Percentiles rank a stretch among this genome's conserved stretches.
These are phyloP conservation scores for Russula abietina DNA, from an alignment of 768 basidiomycete genomes.

Conservation along the genomic window DNA sequence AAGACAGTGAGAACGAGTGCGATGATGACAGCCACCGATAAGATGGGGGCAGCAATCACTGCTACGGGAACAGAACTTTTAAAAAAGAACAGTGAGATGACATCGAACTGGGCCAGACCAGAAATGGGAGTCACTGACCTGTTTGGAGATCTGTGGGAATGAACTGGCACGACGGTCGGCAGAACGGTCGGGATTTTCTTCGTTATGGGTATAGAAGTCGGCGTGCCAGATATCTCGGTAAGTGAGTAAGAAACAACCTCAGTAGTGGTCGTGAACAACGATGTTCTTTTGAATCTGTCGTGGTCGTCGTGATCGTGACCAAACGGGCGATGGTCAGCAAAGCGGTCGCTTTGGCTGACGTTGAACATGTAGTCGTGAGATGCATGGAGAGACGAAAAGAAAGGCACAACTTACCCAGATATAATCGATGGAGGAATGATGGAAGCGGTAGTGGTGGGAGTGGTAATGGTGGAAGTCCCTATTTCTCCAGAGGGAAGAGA, in stretches of 20 bases:
- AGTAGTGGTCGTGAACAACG: background rate
- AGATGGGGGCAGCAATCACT: slow-evolving; percentile 4
- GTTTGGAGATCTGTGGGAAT: background rate
- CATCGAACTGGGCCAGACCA: background rate
- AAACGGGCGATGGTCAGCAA: too few relatives aligned
- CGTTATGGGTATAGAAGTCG: background rate
- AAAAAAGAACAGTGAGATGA: background rate
- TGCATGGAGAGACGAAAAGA: background rate
- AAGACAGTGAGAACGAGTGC: background rate
- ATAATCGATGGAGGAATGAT: background rate
- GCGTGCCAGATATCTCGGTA: background rate
- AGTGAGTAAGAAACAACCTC: background rate
- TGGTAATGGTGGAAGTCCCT: background rate
- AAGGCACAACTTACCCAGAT: background rate
- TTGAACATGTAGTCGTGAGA: background rate
- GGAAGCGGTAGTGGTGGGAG: background rate
- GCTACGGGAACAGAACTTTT: slow-evolving; percentile 7
- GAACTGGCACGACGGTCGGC: background rate
- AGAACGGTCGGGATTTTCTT: background rate
- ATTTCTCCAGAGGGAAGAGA: background rate
- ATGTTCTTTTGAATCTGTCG: background rate
- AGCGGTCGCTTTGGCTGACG: background rate
- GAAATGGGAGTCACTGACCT: background rate
- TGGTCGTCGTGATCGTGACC: background rate
- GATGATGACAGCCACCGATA: background rate